Conservation (phyloP, 140 eudicot genomes). For the Flaveria floridana region DNA sequence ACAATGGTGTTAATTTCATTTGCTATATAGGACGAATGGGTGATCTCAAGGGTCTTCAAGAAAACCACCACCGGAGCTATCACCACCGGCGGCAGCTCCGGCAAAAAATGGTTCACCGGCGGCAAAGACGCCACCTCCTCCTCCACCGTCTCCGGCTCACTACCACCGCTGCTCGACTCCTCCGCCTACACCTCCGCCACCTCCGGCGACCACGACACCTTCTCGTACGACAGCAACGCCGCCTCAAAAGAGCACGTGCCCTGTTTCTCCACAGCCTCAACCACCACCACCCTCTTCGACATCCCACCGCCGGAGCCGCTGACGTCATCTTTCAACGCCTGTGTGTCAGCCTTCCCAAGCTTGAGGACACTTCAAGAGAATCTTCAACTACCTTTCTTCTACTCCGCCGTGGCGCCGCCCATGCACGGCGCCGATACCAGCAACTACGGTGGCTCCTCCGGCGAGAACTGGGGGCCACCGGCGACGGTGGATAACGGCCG, state of each 20-base stretch:
- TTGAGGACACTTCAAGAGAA: conserved; percentile 73
- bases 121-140: conserved; percentile 40
- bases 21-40: conserved; percentile 83
- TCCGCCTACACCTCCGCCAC: conserved; percentile 46
- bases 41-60: conserved; percentile 80
- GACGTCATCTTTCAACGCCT: conserved; percentile 17
- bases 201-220: conserved; percentile 44
- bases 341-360: conserved; percentile 50
- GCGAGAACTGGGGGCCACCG: conserved; percentile 34
- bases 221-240: conserved; percentile 47
- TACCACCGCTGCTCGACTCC: conserved; percentile 70
- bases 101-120: conserved; percentile 29
- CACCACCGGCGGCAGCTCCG: conserved; percentile 8
- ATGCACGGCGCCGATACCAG: conserved; percentile 34
- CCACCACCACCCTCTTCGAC: conserved; percentile 38
- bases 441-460: conserved; percentile 21
- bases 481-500: conserved; percentile 14
- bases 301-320: conserved; percentile 44
- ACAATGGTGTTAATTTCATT: neutral
- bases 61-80: conserved; percentile 48
- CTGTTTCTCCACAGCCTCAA: conserved; percentile 92
- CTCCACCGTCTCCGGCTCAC: conserved; percentile 51
- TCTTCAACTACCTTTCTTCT: conserved; percentile 57
- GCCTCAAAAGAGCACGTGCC: conserved; percentile 92
- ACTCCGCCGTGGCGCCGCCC: conserved; percentile 37